Evolutionary conservation across 805 yeast genomes (phyloP).

Genomic region (Barnettozyma sucrosica): DNA sequence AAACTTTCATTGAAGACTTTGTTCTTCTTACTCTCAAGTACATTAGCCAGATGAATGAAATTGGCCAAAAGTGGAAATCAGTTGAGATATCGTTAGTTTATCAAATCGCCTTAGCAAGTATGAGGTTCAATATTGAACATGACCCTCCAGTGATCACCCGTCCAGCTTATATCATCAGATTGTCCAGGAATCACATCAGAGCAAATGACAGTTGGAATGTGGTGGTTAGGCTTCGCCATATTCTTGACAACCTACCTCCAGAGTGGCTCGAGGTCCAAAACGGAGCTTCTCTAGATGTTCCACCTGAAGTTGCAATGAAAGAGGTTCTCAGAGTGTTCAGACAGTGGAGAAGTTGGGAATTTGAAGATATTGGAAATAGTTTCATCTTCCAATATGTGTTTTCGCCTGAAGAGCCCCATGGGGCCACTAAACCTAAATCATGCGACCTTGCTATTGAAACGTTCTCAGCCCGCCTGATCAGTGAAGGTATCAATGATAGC

Average conservation of each 20-base stretch:
- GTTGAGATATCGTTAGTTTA: conserved; percentile 34
- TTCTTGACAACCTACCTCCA: conserved; percentile 51
- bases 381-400: conserved; percentile 51
- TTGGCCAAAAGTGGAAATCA: conserved; percentile 7
- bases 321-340: conserved; percentile 56
- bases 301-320: conserved; percentile 47
- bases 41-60: conserved; percentile 5
- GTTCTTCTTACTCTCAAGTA: not conserved
- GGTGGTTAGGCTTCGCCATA: conserved; percentile 71
- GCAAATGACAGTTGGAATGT: conserved; percentile 85
- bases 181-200: conserved; percentile 68
- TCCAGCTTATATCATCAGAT: conserved; percentile 75
- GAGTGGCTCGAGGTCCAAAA: conserved; percentile 34
- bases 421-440: not conserved
- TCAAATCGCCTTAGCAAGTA: conserved; percentile 42
- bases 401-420: conserved; percentile 6
- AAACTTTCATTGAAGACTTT: conserved; percentile 13
- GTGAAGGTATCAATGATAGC: not conserved
- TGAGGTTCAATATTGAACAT: conserved; percentile 50
- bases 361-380: conserved; percentile 52
- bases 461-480: not conserved
- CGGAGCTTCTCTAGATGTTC: conserved; percentile 37
- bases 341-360: conserved; percentile 92
- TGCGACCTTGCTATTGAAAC: not conserved
- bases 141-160: conserved; percentile 90